Base-by-base conservation (phyloP, 2,329 filamentous ascomycete genomes). In the Beauveria pseudobassiana region DNA sequence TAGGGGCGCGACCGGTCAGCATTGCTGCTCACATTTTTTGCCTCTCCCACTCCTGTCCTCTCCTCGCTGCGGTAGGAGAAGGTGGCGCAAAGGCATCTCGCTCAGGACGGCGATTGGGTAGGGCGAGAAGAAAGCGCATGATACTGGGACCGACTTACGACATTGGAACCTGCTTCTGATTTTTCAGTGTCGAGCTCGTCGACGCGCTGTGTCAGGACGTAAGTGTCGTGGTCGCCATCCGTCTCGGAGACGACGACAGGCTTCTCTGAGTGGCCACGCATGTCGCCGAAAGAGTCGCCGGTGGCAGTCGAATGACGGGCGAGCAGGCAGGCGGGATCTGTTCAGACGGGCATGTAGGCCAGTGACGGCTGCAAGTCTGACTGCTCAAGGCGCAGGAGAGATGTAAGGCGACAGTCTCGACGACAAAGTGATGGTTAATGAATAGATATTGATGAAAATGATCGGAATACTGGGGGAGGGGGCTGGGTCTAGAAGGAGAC, bases 241-340 rank as follows among this genome's bases (percentile, higher is more conserved):
- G 50, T 30, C 42, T 54, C 50, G 59, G 40, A 5, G 51, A 55
- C 59, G 51, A 30, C 59, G 59, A 50, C 59, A 14, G 50, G 59
- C 57, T 59, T 59, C 57, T 59, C 57, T 45, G 34, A 18, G 49
- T 52, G 57, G 49, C 48, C 57, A 52, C 48, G 48, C 57, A 59
- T 59, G 42, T 46, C 48, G 55, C 55, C 42, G 14, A 22, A 14
- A 22, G 49, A 49, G 52, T 52, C 46, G 61, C 55, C 50, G 61
- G 59, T 50, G 46, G 46, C n/a, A 20, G 46, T 50, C 38, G 56
- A n/a, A 51, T 43, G 57, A 34, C 38, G 57, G 56, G 28, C 56
- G 30, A 38, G 30, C 56, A 40, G 57, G 38, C 57, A 14, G 57
- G 12, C n/a, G 40, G 48, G 24, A 26, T 50, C 28, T 24, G 10